These are phyloP conservation scores for Schizonepeta tenuifolia DNA, from an alignment of 257 asterid species.

Conservation along the genomic window DNA sequence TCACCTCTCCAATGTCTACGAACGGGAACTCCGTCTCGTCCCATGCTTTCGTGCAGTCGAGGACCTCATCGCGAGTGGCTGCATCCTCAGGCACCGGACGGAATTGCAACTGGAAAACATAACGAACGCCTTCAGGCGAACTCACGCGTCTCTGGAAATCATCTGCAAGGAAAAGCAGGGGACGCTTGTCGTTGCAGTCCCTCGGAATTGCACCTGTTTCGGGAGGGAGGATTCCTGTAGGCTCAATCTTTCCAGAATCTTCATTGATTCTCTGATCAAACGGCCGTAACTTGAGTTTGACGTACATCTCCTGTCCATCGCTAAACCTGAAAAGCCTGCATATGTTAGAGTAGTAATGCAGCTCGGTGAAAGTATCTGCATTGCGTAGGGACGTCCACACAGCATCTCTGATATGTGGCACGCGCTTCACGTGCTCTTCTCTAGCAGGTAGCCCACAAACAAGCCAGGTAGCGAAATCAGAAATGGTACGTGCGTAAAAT, in stretches of 20 bases:
- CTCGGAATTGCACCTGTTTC: constrained; percentile 92
- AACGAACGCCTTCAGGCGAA: constrained; percentile 64
- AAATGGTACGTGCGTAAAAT: constrained; percentile 74
- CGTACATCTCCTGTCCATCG: constrained; percentile 83
- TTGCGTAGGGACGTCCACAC: constrained; percentile 81
- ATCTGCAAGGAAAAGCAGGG: constrained; percentile 72
- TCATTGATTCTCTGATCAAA: constrained; percentile 51
- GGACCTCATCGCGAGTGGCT: constrained; percentile 50
- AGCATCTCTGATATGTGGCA: constrained; percentile 78
- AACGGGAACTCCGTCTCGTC: constrained; percentile 61
- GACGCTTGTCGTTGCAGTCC: constrained; percentile 61
- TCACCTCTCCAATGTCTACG: constrained; percentile 68
- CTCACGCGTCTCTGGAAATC: constrained; percentile 70
- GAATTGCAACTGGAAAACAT: constrained; percentile 69
- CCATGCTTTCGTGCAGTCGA: constrained; percentile 92
- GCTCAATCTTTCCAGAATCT: constrained; percentile 77
- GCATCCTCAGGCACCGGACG: constrained; percentile 62
- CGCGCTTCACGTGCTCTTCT: constrained; percentile 72
- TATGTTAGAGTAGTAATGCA: constrained; percentile 84
- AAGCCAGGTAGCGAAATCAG: constrained; percentile 85
- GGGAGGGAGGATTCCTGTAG: constrained; percentile 82
- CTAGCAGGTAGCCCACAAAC: constrained; percentile 81
- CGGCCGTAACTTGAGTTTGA: constrained; percentile 79
- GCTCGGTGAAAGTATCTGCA: constrained; percentile 56
- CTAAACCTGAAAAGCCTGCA: constrained; percentile 74